phyloP scores from a whole-genome alignment of 257 asterid species.

The Jacaranda copaia region DNA sequence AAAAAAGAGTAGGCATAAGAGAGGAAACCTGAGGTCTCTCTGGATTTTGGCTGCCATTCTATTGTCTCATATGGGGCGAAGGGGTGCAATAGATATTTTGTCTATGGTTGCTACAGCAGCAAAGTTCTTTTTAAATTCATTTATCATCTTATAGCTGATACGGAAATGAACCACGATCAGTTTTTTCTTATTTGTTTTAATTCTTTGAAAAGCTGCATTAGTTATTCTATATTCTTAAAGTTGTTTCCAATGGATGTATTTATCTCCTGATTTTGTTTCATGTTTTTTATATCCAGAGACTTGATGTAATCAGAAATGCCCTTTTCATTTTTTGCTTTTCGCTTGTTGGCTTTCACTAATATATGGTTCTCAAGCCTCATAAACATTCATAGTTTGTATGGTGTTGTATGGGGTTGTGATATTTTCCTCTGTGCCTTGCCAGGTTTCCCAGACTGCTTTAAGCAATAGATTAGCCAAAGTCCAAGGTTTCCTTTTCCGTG shows the following conservation, averaged over 20 bases:
- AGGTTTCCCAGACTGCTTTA: constrained; percentile 89
- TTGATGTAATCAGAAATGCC: neutral
- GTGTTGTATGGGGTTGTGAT: constrained; percentile 9
- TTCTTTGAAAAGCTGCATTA: neutral
- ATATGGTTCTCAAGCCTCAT: constrained; percentile 4
- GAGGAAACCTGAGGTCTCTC: constrained; percentile 88
- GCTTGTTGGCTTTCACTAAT: constrained; percentile 14
- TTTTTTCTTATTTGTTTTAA: neutral
- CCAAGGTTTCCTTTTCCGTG: constrained; percentile 97
- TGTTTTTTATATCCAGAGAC: neutral
- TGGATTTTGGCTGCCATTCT: constrained; percentile 90
- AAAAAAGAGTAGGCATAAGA: constrained; percentile 75
- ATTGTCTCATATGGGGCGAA: constrained; percentile 82
- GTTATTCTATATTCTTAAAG: neutral
- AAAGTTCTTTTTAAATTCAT: constrained; percentile 44
- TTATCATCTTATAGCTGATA: constrained; percentile 21
- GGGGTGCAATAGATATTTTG: constrained; percentile 78
- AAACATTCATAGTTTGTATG: neutral
- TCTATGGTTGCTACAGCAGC: constrained; percentile 91
- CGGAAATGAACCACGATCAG: constrained; percentile 15
- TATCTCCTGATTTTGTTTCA: neutral
- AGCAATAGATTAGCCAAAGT: constrained; percentile 99
- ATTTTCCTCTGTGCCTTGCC: constrained; percentile 38
- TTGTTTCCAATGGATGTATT: constrained; percentile 7
- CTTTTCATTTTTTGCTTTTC: constrained; percentile 2